phyloP scores from a whole-genome alignment of 306 rosid genomes.

The Fragaria iinumae region DNA sequence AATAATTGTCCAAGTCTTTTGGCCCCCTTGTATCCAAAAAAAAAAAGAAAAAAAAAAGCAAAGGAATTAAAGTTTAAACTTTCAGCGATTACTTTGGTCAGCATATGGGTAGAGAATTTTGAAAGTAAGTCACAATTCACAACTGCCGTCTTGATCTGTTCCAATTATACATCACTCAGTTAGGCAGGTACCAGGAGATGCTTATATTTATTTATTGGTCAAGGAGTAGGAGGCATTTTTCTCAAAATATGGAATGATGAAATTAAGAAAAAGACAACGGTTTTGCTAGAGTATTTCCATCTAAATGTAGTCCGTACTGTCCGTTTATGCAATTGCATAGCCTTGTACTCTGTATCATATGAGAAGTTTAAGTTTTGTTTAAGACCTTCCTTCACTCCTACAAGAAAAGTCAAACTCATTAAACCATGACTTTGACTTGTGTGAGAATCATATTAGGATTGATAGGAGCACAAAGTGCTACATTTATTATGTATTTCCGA shows the following conservation, averaged over 20 bases:
- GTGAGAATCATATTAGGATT: not conserved
- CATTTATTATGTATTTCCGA: no score
- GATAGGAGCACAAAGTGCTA: no score
- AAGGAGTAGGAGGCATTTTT: not conserved
- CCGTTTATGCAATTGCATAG: no score
- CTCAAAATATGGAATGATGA: not conserved
- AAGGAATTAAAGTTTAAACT: not conserved
- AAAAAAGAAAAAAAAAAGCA: no score
- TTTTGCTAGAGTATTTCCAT: not conserved
- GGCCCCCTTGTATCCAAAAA: no score
- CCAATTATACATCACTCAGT: not conserved
- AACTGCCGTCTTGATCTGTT: not conserved
- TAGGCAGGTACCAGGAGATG: not conserved
- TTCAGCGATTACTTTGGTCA: not conserved
- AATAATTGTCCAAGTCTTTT: no score
- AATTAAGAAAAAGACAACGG: not conserved
- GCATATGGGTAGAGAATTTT: not conserved
- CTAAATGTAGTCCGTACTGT: not conserved
- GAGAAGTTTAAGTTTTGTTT: slow-evolving; percentile 4
- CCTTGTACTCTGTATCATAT: not conserved
- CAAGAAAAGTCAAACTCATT: not conserved
- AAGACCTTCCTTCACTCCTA: not conserved
- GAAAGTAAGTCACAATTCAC: not conserved
- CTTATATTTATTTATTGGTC: not conserved
- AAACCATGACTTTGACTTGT: not conserved